These are phyloP conservation scores for Synchytrium microbalum DNA, from an alignment of 371 early-diverging fungal genomes.

Conservation along the genomic window DNA sequence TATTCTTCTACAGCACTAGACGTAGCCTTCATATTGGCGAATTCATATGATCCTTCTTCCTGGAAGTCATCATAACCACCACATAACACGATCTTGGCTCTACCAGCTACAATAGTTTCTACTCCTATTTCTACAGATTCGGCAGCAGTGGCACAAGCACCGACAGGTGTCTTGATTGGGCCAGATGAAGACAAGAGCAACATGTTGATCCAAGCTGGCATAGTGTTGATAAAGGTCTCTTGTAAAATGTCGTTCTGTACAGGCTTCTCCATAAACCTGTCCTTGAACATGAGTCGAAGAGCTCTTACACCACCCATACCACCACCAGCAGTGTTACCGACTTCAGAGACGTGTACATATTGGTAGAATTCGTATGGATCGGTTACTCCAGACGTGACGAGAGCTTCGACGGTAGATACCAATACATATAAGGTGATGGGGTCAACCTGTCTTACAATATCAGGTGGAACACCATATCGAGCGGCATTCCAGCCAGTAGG, in stretches of 20 bases:
- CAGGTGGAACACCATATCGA: conserved; percentile 92
- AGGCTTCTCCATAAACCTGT: conserved; percentile 66
- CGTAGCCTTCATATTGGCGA: conserved; percentile 97
- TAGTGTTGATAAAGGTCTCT: conserved; percentile 93
- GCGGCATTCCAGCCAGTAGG: conserved; percentile 92
- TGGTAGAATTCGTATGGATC: conserved; percentile 97
- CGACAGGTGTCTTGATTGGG: conserved; percentile 93
- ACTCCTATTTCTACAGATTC: conserved; percentile 88
- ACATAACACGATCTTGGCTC: conserved; percentile 90
- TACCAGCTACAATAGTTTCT: conserved; percentile 82
- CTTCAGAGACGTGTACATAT: conserved; percentile 90
- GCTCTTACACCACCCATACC: conserved; percentile 67
- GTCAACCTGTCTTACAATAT: conserved; percentile 87
- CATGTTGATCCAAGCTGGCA: conserved; percentile 96
- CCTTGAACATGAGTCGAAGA: conserved; percentile 70
- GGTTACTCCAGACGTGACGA: conserved; percentile 85
- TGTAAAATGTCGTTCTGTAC: conserved; percentile 92
- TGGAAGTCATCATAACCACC: conserved; percentile 93
- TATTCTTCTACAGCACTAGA: conserved; percentile 77
- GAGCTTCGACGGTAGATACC: conserved; percentile 88
- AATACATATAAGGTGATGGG: conserved; percentile 80
- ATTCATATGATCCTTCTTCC: conserved; percentile 90
- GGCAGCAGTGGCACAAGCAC: conserved; percentile 91
- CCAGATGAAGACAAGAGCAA: conserved; percentile 88
- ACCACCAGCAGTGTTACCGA: conserved; percentile 91